Base-by-base conservation (phyloP, 345 rosid genomes). In the Aegle marmelos region DNA sequence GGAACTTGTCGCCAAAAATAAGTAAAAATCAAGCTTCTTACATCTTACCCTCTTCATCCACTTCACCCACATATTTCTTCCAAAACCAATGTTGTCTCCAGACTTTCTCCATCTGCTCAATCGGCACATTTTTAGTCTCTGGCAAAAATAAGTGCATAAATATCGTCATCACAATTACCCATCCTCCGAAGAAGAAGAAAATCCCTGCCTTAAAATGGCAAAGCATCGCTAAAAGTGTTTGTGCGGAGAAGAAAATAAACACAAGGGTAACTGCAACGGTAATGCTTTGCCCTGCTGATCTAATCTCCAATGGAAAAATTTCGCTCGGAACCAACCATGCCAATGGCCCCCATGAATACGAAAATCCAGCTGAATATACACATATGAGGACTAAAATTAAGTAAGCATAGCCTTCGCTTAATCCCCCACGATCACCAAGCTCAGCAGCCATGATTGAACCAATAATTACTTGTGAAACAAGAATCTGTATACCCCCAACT, bases 211-310 rank as follows among this genome's bases (percentile, higher is more conserved):
- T 86, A 80, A 88, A 14, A 56, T 82, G 83, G 65, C 91, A 91
- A 19, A 91, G 90, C 88, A 87, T 82, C 1, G 80, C 37, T 4
- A 87, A 84, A 87, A 91, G 86, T 81, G 88, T 73, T 76, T 91
- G 94, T 2, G 92, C 94, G 6, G 89, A 82, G 2, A 75, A 59
- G 48, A 0, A 39, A 39, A 13, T 39, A 39, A 39, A 39, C 48
- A 39, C 9, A 9, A 39, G 48, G 10, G 1, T 13, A 39, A 39
- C 48, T 2, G 48, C 13, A 39, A 9, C 48, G 2, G 14, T 39
- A 39, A 39, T 39, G 2, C 48, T 39, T 73, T 88, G 89, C n/a
- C 88, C 90, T 0, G 92, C 91, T 19, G 92, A 91, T n/a, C 94
- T 74, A 39, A 39, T 39, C 48, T 39, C 48, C 13, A 39, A 0